Evolutionary conservation across 2,329 filamentous ascomycete genomes (phyloP), one percentile per base, ranked within the genome.

Genomic region (Ciborinia camelliae): DNA sequence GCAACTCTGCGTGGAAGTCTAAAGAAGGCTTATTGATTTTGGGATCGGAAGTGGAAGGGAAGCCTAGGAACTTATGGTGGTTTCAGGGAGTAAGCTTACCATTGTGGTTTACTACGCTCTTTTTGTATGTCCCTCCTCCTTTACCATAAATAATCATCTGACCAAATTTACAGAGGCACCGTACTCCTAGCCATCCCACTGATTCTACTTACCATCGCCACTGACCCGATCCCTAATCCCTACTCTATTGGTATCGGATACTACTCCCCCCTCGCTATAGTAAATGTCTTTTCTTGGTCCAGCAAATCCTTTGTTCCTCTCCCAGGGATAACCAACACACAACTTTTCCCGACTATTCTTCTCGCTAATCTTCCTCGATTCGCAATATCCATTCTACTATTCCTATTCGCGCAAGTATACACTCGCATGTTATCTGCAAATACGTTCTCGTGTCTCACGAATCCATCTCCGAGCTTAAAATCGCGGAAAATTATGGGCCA

Each of bases 321-420:
- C 2, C 4, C 43, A 1, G 8, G 26, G 14, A 50, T 58, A 10
- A 58, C 62, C n/a, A 68, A 65, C 37, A 43, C 50, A 1, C 65
- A 64, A 55, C 63, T 68, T 14, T 50, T 68, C 7, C 32, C 51
- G 15, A 60, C 68, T 23, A 58, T 66, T 18, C 71, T 82, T 23
- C 26, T 82, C 0, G 79, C 77, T 43, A 84, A 84, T 66, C 32
- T 75, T 0, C 80, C 81, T 1, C 82, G 84, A 67, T 61, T 81
- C 0, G 61, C 83, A 4, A 65, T 82, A 0, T 81, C 79, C 0
- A 69, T 80, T n/a, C 55, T 80, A 1, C 83, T 84, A 68, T 71
- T 82, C 3, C 69, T 73, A 1, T 77, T 78, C 69, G 83, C 82
- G 67, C 71, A 71, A 2, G 71, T 83, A 8, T 74, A 80, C 28